A percentile compares a stretch with the other conserved stretches of the same genome.
Conservation (phyloP, 2,329 filamentous ascomycete species). For the Neurospora sp. region DNA sequence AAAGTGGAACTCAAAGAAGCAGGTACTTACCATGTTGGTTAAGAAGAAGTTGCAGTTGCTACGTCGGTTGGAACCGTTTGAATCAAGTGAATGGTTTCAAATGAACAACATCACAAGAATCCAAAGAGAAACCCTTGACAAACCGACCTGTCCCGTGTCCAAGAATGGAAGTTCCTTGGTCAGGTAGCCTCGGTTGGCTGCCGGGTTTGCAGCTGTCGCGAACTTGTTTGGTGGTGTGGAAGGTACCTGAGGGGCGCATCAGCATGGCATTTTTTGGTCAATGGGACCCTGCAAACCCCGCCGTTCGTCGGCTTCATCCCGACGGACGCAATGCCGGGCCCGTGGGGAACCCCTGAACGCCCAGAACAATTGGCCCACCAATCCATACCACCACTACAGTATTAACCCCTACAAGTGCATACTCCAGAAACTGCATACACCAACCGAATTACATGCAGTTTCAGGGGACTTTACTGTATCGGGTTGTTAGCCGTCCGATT, state of each 20-base stretch:
- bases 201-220: neutral
- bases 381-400: neutral
- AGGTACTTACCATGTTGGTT: neutral
- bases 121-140: neutral
- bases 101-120: neutral
- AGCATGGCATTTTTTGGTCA: neutral
- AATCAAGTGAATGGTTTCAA: neutral
- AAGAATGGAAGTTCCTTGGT: neutral
- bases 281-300: neutral
- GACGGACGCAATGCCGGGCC: neutral
- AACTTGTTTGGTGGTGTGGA: neutral
- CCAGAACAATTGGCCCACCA: neutral
- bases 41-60: neutral
- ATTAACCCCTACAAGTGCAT: too few species aligned
- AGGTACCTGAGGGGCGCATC: neutral
- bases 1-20: too few species aligned
- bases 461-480: too few species aligned
- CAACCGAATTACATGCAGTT: too few species aligned
- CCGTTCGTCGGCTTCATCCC: neutral
- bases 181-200: neutral
- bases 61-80: neutral
- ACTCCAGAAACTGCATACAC: too few species aligned
- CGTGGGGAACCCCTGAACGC: neutral
- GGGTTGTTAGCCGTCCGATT: neutral
- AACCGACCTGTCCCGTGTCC: neutral